A percentile compares a stretch with the other conserved stretches of the same genome.
Evolutionary conservation across 2,329 filamentous ascomycete species (phyloP).

Genomic region (Colletotrichum cuscutae): DNA sequence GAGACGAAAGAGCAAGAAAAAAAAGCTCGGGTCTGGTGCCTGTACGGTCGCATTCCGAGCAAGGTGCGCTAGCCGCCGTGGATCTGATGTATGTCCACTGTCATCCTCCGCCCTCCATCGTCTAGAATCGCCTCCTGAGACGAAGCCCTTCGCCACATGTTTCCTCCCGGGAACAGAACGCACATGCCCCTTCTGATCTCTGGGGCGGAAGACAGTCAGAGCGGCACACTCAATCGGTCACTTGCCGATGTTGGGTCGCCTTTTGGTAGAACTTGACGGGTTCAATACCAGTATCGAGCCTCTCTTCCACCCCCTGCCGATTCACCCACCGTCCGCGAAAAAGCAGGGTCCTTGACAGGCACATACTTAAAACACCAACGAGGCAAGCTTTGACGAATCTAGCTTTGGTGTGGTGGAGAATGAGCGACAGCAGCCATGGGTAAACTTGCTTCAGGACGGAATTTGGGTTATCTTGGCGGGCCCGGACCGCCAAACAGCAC

Average conservation of each 20-base stretch:
- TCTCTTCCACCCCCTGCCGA: neutral
- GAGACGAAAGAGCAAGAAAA: neutral
- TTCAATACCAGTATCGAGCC: no score
- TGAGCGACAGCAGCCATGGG: neutral
- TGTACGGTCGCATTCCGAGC: conserved; percentile 8
- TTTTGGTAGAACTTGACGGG: no score
- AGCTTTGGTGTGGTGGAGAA: neutral
- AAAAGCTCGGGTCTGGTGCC: neutral
- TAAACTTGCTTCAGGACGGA: conserved; percentile 22
- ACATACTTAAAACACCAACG: neutral
- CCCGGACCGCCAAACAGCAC: neutral
- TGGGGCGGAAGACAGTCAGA: neutral
- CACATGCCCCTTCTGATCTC: neutral
- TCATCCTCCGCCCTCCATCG: neutral
- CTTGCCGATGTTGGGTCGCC: neutral
- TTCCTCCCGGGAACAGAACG: neutral
- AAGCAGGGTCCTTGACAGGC: neutral
- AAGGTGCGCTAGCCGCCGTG: conserved; percentile 14
- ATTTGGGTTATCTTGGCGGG: conserved; percentile 10
- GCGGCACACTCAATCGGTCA: neutral
- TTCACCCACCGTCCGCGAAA: neutral
- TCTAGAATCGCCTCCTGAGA: conserved; percentile 19
- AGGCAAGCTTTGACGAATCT: conserved; percentile 3
- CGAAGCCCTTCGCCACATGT: neutral
- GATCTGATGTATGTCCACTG: neutral